Evolutionary conservation across 2,329 filamentous ascomycete genomes (phyloP).

Genomic region (Trichoderma aggressivum): DNA sequence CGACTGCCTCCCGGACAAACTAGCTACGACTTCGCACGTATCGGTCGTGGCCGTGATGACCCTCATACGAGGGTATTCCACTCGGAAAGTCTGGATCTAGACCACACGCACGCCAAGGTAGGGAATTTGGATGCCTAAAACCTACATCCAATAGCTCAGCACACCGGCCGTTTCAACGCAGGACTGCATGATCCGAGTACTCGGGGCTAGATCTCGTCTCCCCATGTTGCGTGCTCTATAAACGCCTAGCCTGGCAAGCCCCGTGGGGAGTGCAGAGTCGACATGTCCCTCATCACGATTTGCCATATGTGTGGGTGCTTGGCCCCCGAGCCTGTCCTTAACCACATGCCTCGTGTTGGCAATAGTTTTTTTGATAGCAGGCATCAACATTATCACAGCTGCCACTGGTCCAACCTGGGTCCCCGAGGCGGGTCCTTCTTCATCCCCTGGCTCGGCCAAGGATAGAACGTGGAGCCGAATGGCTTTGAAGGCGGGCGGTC

Average conservation of each 20-base stretch:
- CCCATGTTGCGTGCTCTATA: neutral
- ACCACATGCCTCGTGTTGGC: neutral
- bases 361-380: neutral
- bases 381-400: slow-evolving; percentile 14
- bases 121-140: slow-evolving; percentile 13
- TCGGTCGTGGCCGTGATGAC: neutral
- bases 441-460: neutral
- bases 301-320: neutral
- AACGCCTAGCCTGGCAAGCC: neutral
- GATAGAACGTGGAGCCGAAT: slow-evolving; percentile 7
- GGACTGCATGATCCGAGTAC: neutral
- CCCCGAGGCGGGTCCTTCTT: neutral
- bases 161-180: neutral
- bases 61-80: neutral
- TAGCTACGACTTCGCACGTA: neutral
- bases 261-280: neutral
- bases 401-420: slow-evolving; percentile 9
- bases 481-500: neutral
- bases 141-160: slow-evolving; percentile 5
- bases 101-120: neutral
- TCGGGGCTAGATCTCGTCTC: slow-evolving; percentile 2
- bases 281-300: neutral
- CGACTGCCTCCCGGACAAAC: neutral
- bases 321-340: neutral
- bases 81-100: neutral